Percentiles rank a stretch among this genome's conserved stretches.
These are phyloP conservation scores for Thalassia testudinum DNA, from an alignment of 116 monocot genomes.

Conservation along the genomic window DNA sequence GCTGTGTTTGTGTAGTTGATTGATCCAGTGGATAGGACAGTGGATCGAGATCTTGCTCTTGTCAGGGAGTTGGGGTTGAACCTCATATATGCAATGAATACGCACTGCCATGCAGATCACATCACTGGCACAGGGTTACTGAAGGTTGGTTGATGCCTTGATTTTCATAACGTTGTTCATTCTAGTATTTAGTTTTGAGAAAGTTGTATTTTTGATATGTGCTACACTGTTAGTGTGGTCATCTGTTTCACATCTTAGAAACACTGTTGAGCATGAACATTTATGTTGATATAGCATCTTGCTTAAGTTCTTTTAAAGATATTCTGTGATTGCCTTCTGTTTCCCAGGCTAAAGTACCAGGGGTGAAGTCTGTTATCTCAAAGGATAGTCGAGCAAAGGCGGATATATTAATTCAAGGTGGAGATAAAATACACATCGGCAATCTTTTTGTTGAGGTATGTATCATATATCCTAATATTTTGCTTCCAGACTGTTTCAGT, in stretches of 20 bases:
- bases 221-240: neutral
- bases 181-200: too few relatives aligned
- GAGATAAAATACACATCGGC: slow-evolving; percentile 71
- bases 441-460: slow-evolving; percentile 72
- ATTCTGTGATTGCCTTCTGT: neutral
- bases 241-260: neutral
- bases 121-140: slow-evolving; percentile 85
- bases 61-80: slow-evolving; percentile 69
- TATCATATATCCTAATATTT: too few relatives aligned
- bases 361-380: slow-evolving; percentile 69
- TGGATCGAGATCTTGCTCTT: slow-evolving; percentile 63
- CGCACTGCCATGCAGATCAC: slow-evolving; percentile 94
- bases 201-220: too few relatives aligned
- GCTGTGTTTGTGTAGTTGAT: slow-evolving; percentile 30
- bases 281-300: too few relatives aligned
- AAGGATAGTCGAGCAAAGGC: slow-evolving; percentile 69
- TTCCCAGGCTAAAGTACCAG: slow-evolving; percentile 51
- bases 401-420: slow-evolving; percentile 53
- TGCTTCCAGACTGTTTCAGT: too few relatives aligned
- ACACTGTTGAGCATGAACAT: neutral
- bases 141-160: slow-evolving; percentile 29
- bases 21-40: slow-evolving; percentile 80
- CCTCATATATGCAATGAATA: slow-evolving; percentile 83
- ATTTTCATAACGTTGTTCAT: too few relatives aligned
- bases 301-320: too few relatives aligned